Percentiles rank a stretch among this genome's conserved stretches.
Conservation (phyloP, 2,329 filamentous ascomycete genomes). For the Cercospora zeae-maydis region DNA sequence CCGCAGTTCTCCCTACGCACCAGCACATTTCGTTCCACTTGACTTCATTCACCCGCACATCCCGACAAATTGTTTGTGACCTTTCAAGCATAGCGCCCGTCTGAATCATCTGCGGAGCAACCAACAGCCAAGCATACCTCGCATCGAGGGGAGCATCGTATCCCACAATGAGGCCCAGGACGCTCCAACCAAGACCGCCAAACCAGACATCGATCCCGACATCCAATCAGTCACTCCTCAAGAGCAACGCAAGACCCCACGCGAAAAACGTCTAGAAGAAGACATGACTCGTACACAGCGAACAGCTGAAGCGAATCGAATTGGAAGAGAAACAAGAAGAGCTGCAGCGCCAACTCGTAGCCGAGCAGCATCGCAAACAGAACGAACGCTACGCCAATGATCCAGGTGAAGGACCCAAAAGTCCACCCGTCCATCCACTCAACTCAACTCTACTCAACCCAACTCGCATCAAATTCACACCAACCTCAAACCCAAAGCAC, state of each 20-base stretch:
- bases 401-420: background rate
- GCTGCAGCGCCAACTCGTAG: background rate
- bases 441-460: too few relatives aligned
- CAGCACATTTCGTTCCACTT: background rate
- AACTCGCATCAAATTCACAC: too few relatives aligned
- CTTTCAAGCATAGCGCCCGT: background rate
- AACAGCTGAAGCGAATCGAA: background rate
- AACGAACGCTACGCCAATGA: background rate
- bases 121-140: background rate
- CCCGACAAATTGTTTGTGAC: too few relatives aligned
- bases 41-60: background rate
- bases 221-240: background rate
- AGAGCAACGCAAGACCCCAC: background rate
- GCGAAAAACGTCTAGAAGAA: background rate
- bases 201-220: background rate
- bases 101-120: background rate
- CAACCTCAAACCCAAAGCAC: too few relatives aligned
- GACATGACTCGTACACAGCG: background rate
- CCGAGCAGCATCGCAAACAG: background rate
- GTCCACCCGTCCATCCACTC: too few relatives aligned
- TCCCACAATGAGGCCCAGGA: background rate
- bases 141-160: background rate
- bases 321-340: background rate
- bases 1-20: background rate
- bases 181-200: background rate